Evolutionary conservation across 805 yeast species (phyloP), one percentile per base, ranked within the genome.

Genomic region (Metschnikowia kofuensis): DNA sequence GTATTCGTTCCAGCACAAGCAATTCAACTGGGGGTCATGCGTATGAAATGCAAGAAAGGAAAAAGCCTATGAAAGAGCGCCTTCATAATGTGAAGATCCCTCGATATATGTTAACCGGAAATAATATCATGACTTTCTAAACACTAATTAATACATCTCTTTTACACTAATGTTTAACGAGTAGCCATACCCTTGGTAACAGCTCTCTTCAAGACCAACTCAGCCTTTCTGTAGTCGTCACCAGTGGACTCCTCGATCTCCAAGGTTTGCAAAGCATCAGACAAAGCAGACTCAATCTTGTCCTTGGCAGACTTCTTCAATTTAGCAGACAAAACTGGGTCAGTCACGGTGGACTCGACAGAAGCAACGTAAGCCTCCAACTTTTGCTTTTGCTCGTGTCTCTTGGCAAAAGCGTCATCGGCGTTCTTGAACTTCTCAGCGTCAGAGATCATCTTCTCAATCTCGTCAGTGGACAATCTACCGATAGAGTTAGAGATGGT

Each of bases 101-200:
- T 4, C 21, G 21, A 21, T 12, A 12, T 30, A 30, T 30, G 40
- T 31, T 36, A 44, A 49, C 42, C 49, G 44, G 44, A 45, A 47
- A 53, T 45, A 49, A 44, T 45, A 41, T 43, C 49, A 45, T 51
- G 55, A 49, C 45, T 51, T 53, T 52, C 56, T 56, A 52, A 54
- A 56, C 57, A 56, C 51, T 45, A 46, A 52, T 56, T 52, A 53
- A 47, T 50, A 50, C 52, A 52, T 49, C 55, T 51, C 48, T 49
- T 38, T 42, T 37, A 31, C 42, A 39, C 45, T 41, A 47, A 56
- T 56, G 59, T 77, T 84, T 86, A 87, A 84, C 97, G 97, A 76
- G 97, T 83, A 67, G 97, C 87, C 90, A 91, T 88, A 76, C 97
- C 97, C 84, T 90, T 92, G 83, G 97, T 92, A 75, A 92, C 97